phyloP scores from a whole-genome alignment of 257 asterid species.

The Solanum habrochaites region DNA sequence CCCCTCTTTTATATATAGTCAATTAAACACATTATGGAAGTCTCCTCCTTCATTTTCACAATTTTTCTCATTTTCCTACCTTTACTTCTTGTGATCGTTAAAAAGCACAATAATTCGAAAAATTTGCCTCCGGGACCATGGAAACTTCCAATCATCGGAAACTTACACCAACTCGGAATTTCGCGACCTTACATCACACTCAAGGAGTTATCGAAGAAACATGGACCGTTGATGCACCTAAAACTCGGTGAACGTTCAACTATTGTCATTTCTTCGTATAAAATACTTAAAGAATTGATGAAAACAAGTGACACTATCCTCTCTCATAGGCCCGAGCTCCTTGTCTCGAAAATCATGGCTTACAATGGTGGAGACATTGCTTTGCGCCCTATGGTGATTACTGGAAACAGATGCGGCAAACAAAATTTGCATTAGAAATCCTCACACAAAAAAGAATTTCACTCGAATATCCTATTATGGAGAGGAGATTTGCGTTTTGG shows the following conservation, averaged over 20 bases:
- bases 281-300: slow-evolving; percentile 9
- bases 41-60: not conserved
- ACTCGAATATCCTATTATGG: too few species aligned
- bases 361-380: slow-evolving; percentile 6
- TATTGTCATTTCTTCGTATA: slow-evolving; percentile 17
- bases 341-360: slow-evolving; percentile 9
- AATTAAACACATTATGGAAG: not conserved
- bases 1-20: not conserved
- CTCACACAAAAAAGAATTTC: too few species aligned
- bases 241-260: slow-evolving; percentile 19
- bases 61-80: not conserved
- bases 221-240: slow-evolving; percentile 27
- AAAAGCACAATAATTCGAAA: not conserved
- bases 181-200: slow-evolving; percentile 6
- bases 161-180: slow-evolving; percentile 19
- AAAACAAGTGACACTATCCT: slow-evolving; percentile 17
- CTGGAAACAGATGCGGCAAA: too few species aligned
- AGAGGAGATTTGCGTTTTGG: too few species aligned
- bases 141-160: slow-evolving; percentile 21
- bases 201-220: not conserved
- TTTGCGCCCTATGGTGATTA: slow-evolving; percentile 26
- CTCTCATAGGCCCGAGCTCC: slow-evolving; percentile 14
- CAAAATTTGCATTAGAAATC: too few species aligned
- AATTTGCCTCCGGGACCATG: slow-evolving; percentile 18
- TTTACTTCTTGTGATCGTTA: not conserved